These are phyloP conservation scores for Alternaria gansuensis DNA, from an alignment of 2,329 filamentous ascomycete species.

Conservation along the genomic window DNA sequence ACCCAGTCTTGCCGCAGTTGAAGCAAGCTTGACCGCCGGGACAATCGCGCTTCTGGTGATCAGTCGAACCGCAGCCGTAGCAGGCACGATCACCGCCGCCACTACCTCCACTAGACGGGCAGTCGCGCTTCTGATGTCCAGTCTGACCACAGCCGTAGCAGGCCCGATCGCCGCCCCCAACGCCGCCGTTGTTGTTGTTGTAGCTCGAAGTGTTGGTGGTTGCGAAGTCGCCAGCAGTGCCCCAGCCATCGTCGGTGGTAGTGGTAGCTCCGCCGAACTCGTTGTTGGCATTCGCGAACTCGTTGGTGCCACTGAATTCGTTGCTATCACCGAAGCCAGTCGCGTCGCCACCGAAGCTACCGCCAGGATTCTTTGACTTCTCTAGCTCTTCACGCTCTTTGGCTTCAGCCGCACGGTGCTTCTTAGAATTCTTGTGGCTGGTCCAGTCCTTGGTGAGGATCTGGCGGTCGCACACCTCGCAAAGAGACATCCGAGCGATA, in stretches of 20 bases:
- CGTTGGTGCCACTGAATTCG: slow-evolving; percentile 43
- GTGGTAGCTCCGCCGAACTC: slow-evolving; percentile 37
- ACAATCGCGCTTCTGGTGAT: slow-evolving; percentile 39
- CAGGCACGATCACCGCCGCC: slow-evolving; percentile 34
- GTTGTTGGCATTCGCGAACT: slow-evolving; percentile 48
- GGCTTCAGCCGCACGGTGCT: slow-evolving; percentile 38
- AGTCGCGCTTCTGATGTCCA: slow-evolving; percentile 38
- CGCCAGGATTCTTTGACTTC: slow-evolving; percentile 9
- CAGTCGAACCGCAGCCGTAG: slow-evolving; percentile 36
- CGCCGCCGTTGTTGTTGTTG: slow-evolving; percentile 17
- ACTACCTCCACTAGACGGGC: slow-evolving; percentile 19
- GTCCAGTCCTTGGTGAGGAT: slow-evolving; percentile 47
- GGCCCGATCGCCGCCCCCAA: slow-evolving; percentile 27
- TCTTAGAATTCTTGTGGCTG: slow-evolving; percentile 46
- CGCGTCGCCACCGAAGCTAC: slow-evolving; percentile 20
- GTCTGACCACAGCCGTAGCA: slow-evolving; percentile 40
- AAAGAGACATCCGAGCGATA: slow-evolving; percentile 31
- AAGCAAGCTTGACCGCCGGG: slow-evolving; percentile 37
- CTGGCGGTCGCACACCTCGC: slow-evolving; percentile 45
- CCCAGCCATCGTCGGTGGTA: slow-evolving; percentile 56
- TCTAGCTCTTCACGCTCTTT: slow-evolving; percentile 31
- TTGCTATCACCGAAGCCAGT: slow-evolving; percentile 18
- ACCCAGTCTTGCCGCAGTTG: slow-evolving; percentile 45
- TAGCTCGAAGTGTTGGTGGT: slow-evolving; percentile 13
- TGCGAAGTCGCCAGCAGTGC: slow-evolving; percentile 28